These are phyloP conservation scores for Apophysomyces sp. DNA, from an alignment of 371 early-diverging fungal genomes.

Conservation along the genomic window DNA sequence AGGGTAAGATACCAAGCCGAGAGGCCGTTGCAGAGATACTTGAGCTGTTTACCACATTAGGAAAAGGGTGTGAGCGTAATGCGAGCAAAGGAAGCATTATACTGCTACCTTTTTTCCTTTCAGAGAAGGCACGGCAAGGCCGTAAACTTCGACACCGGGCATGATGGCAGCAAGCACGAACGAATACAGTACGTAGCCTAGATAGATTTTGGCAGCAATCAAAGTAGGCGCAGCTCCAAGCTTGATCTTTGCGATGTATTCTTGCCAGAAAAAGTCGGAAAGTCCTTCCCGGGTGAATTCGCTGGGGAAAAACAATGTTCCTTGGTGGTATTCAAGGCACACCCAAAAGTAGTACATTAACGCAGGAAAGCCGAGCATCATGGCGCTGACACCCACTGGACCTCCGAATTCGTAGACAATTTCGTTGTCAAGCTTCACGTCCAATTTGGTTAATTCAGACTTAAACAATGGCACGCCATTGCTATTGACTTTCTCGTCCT, in stretches of 20 bases:
- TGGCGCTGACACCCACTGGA: slow-evolving; percentile 62
- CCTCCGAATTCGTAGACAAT: slow-evolving; percentile 76
- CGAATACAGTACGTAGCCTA: slow-evolving; percentile 56
- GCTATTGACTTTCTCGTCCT: slow-evolving; percentile 9
- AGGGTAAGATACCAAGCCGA: slow-evolving; percentile 56
- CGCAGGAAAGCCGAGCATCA: slow-evolving; percentile 72
- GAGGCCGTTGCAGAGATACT: slow-evolving; percentile 63
- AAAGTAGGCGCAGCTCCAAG: slow-evolving; percentile 52
- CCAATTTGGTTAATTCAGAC: slow-evolving; percentile 34
- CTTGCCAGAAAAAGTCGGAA: slow-evolving; percentile 36
- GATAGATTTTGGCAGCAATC: slow-evolving; percentile 58
- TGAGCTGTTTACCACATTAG: slow-evolving; percentile 31
- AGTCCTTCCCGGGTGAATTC: slow-evolving; percentile 37
- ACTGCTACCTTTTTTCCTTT: slow-evolving; percentile 50
- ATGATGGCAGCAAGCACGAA: slow-evolving; percentile 58
- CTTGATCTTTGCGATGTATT: slow-evolving; percentile 41
- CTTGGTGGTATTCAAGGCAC: slow-evolving; percentile 67
- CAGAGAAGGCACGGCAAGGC: slow-evolving; percentile 68
- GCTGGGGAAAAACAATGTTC: slow-evolving; percentile 53
- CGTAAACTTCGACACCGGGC: slow-evolving; percentile 72
- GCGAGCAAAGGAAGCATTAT: too few species aligned
- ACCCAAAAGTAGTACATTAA: slow-evolving; percentile 77
- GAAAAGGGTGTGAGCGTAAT: too few species aligned
- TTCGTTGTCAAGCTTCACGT: slow-evolving; percentile 58
- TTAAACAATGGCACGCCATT: slow-evolving; percentile 49